A percentile compares a stretch with the other conserved stretches of the same genome.
Conservation (phyloP, 805 yeast species). For the Candida ponderosae region DNA sequence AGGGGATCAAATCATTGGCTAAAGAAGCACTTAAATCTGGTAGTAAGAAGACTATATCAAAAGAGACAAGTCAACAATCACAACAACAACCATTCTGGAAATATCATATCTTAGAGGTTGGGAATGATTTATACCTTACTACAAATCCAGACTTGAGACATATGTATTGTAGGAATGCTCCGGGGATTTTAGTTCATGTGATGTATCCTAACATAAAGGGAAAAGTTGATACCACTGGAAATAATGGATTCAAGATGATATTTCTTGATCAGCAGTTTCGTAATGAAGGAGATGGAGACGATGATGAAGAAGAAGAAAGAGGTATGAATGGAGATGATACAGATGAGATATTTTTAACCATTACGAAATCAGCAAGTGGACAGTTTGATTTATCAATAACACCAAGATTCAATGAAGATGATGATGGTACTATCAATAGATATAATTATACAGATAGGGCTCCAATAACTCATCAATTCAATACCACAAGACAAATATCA, state of each 20-base stretch:
- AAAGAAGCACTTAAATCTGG: not conserved
- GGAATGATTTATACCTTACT: conserved; percentile 50
- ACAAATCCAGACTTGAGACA: conserved; percentile 63
- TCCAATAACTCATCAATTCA: not conserved
- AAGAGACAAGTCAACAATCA: not conserved
- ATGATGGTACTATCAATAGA: conserved; percentile 5
- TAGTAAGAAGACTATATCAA: not conserved
- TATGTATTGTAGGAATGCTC: conserved; percentile 50
- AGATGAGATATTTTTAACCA: conserved; percentile 8
- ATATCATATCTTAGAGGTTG: conserved; percentile 51
- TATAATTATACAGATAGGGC: conserved; percentile 1
- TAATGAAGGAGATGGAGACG: no score
- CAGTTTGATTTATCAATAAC: conserved; percentile 8
- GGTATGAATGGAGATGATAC: no score
- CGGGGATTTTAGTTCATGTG: conserved; percentile 49
- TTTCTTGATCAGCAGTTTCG: conserved; percentile 13
- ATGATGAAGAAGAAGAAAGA: no score
- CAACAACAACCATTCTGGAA: conserved; percentile 25
- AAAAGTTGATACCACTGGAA: conserved; percentile 7
- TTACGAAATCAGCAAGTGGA: conserved; percentile 7
- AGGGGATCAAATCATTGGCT: not conserved
- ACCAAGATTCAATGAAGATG: conserved; percentile 4
- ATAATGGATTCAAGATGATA: conserved; percentile 23
- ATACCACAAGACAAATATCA: conserved; percentile 2
- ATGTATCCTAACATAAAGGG: conserved; percentile 11